A percentile compares a stretch with the other conserved stretches of the same genome.
Evolutionary conservation across 192 early-diverging fungal genomes (phyloP).

Genomic region (Pilaira anomala): DNA sequence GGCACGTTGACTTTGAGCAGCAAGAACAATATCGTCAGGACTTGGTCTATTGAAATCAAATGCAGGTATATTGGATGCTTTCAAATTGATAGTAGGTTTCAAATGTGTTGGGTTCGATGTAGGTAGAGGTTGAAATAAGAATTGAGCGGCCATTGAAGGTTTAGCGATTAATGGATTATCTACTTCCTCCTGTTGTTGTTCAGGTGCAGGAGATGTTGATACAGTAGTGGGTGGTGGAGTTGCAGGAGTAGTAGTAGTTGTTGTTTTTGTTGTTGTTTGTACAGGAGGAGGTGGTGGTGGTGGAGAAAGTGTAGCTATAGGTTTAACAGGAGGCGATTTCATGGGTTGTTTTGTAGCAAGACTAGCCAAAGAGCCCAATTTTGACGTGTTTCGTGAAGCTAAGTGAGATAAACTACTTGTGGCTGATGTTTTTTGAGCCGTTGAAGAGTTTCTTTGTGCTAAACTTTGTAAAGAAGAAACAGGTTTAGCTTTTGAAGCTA

Average conservation of each 20-base stretch:
- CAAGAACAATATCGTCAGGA: constrained; percentile 76
- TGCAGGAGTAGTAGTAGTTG: not conserved
- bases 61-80: constrained; percentile 6
- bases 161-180: constrained; percentile 28
- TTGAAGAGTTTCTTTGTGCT: not conserved
- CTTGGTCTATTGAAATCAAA: constrained; percentile 80
- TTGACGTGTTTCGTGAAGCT: constrained; percentile 1
- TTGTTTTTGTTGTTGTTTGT: not conserved
- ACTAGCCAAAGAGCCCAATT: not conserved
- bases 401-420: constrained; percentile 16
- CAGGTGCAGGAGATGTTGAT: not conserved
- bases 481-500: constrained; percentile 9
- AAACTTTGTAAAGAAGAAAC: constrained; percentile 10
- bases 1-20: constrained; percentile 50
- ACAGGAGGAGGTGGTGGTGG: not conserved
- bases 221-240: not conserved
- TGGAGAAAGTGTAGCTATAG: not conserved
- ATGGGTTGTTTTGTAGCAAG: not conserved
- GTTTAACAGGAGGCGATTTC: too few species aligned
- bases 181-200: not conserved
- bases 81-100: constrained; percentile 15
- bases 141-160: constrained; percentile 38
- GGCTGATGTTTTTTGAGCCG: not conserved
- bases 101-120: constrained; percentile 11
- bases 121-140: constrained; percentile 28